phyloP scores from a whole-genome alignment of 2,329 filamentous ascomycete species.

The Exophiala mesophila region DNA sequence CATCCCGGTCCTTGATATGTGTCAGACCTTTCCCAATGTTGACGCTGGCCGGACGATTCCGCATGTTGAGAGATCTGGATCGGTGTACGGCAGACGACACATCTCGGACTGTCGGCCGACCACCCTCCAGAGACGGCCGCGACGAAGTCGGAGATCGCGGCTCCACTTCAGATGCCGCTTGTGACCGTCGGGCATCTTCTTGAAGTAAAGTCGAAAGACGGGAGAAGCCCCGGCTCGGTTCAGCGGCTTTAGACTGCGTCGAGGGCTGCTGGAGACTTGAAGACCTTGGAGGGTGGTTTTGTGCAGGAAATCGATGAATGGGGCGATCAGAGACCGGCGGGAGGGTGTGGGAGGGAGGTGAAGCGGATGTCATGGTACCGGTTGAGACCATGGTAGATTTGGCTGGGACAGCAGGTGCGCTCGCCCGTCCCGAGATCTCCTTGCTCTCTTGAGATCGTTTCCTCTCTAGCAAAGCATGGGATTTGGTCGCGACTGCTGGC shows the following conservation, averaged over 20 bases:
- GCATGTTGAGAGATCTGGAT: slow-evolving; percentile 60
- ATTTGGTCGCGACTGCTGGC: slow-evolving; percentile 26
- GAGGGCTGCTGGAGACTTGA: slow-evolving; percentile 34
- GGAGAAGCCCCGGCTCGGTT: slow-evolving; percentile 31
- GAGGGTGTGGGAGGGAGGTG: slow-evolving; percentile 37
- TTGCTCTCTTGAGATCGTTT: slow-evolving; percentile 20
- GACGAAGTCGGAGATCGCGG: slow-evolving; percentile 54
- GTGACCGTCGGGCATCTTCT: slow-evolving; percentile 22
- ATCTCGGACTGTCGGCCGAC: slow-evolving; percentile 61
- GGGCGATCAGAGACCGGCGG: slow-evolving; percentile 35
- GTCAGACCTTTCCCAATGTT: slow-evolving; percentile 80
- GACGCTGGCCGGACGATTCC: slow-evolving; percentile 72
- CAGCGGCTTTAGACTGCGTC: slow-evolving; percentile 9
- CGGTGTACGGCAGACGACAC: slow-evolving; percentile 53
- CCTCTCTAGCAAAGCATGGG: slow-evolving; percentile 20
- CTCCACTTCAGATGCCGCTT: slow-evolving; percentile 15
- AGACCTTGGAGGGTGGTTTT: slow-evolving; percentile 33
- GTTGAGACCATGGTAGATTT: slow-evolving; percentile 58
- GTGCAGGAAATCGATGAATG: slow-evolving; percentile 52
- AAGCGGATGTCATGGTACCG: slow-evolving; percentile 71
- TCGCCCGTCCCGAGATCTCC: slow-evolving; percentile 10
- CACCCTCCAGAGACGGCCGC: slow-evolving; percentile 66
- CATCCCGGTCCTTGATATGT: slow-evolving; percentile 72
- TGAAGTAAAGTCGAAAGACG: slow-evolving; percentile 32
- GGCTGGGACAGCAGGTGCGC: slow-evolving; percentile 34